Conservation (phyloP, 805 yeast species). For the Yamadazyma kitorensis region DNA sequence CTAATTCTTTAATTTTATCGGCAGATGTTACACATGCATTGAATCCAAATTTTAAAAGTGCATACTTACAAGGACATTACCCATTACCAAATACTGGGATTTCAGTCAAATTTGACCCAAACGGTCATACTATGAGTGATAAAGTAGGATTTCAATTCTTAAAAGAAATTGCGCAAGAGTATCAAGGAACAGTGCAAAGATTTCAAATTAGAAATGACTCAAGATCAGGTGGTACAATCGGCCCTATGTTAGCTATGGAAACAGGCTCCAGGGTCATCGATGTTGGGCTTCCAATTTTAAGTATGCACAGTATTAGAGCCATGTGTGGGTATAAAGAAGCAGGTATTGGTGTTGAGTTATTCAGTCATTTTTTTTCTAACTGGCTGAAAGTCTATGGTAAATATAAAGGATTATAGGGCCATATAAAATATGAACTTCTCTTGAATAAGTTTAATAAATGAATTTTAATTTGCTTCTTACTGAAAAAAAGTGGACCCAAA, state of each 20-base stretch:
- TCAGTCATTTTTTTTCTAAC: slow-evolving; percentile 24
- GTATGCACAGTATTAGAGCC: slow-evolving; percentile 43
- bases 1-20: slow-evolving; percentile 35
- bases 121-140: slow-evolving; percentile 39
- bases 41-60: slow-evolving; percentile 38
- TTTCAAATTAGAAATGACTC: slow-evolving; percentile 41
- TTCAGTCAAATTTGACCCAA: slow-evolving; percentile 34
- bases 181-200: slow-evolving; percentile 28
- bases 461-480: too few species aligned
- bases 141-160: slow-evolving; percentile 26
- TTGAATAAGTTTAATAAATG: too few species aligned
- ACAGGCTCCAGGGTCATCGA: slow-evolving; percentile 39
- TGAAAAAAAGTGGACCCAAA: too few species aligned
- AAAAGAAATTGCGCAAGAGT: slow-evolving; percentile 19
- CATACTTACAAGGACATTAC: slow-evolving; percentile 29
- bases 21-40: slow-evolving; percentile 44
- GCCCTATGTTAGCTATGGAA: slow-evolving; percentile 35
- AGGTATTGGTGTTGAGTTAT: slow-evolving; percentile 35
- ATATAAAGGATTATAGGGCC: slow-evolving; percentile 7
- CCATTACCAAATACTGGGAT: slow-evolving; percentile 41
- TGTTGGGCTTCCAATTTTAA: slow-evolving; percentile 40
- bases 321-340: slow-evolving; percentile 38
- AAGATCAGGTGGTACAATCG: slow-evolving; percentile 43
- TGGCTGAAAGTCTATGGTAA: slow-evolving; percentile 7
- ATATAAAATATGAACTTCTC: too few species aligned